A percentile compares a stretch with the other conserved stretches of the same genome.
Conservation (phyloP, 176 grass and related monocot species). For the maize (Zea mays) region Zm-B73-REFERENCE-NAM-5.0 NC_050100.1:183585001-183585500, state of each 20-base stretch:
- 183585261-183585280: background rate
- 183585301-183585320: background rate
- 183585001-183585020: constrained; percentile 7
- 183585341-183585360: background rate
- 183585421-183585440: background rate
- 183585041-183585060: constrained; percentile 11
- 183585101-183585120: background rate
- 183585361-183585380: background rate
- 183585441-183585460: background rate
- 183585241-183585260: background rate
- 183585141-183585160: background rate
- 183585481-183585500: constrained; percentile 7
- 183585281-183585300: background rate
- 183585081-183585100: background rate
- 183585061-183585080: constrained; percentile 1
- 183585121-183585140: background rate
- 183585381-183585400: background rate
- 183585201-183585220: background rate
- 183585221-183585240: background rate
- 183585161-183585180: background rate
- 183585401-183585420: background rate
- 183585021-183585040: background rate
- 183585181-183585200: background rate
- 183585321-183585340: background rate
- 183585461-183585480: background rate